Evolutionary conservation across 352 stramenopile genomes (phyloP), one percentile per base, ranked within the genome.

Genomic region (Phytophthora tentaculata): DNA sequence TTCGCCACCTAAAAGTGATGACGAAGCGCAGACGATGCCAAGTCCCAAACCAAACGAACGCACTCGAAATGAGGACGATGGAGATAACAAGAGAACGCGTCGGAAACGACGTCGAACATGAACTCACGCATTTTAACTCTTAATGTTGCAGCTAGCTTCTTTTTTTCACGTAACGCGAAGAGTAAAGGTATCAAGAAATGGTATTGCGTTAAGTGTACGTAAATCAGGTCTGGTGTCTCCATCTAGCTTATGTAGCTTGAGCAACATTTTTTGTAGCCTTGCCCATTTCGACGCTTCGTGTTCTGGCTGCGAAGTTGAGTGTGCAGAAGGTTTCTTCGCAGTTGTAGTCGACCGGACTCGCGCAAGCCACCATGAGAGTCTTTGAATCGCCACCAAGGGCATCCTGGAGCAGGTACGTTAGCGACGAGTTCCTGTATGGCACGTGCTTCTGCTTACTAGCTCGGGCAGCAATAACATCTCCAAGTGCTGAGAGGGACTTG

Each of bases 381-480:
- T 98, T 98, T 13, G 88, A 96, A 61, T 98, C 91, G 19, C 89
- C 86, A 13, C 87, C 88, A 4, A 98, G 73, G 0, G 90, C 95
- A 78, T 98, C 94, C 72, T 97, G 91, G 10, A 98, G 84, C 52
- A 98, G 75, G 67, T 96, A 97, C 35, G 96, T 98, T 35, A 99
- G 79, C 26, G 93, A 98, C 24, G 90, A 98, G 74, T 98, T 98
- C 66, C 96, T 83, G 69, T 98, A 98, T 28, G 96, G 95, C 9
- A 98, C 85, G 76, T 99, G 96, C 67, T 94, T 95, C 22, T 87
- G 77, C 50, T 94, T 95, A 69, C 84, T 95, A 17, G 86, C 87
- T 12, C 84, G 86, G 23, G 89, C 89, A 20, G 89, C 84, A 70
- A 99, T 99, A 22, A 99, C 97, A 76, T 99, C 97, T 14, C 97